Evolutionary conservation across 2,329 filamentous ascomycete species (phyloP).

Genomic region (Amylocarpus encephaloides): DNA sequence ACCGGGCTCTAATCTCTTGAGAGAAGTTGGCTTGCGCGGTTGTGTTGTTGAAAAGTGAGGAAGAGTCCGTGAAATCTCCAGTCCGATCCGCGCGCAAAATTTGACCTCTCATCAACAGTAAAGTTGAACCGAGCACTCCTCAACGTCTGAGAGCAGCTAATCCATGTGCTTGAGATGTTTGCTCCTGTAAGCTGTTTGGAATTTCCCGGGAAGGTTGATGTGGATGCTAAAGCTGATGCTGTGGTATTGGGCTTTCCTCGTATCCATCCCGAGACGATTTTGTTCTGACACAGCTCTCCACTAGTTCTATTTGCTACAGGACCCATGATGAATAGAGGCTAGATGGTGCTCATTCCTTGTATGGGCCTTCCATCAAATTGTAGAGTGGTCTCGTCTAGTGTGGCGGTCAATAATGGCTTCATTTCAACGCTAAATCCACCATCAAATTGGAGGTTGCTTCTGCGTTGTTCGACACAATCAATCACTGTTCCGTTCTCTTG

Average conservation of each 20-base stretch:
- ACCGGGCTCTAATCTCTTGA: background rate
- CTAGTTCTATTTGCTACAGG: too few species aligned
- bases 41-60: constrained; percentile 6
- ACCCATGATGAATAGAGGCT: too few species aligned
- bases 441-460: too few species aligned
- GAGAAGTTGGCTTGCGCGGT: background rate
- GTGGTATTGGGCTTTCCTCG: background rate
- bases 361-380: too few species aligned
- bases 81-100: constrained; percentile 21
- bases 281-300: constrained; percentile 3
- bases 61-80: constrained; percentile 3
- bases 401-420: too few species aligned
- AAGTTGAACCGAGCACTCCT: constrained; percentile 32
- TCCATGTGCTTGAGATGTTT: constrained; percentile 16
- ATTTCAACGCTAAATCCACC: too few species aligned
- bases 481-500: too few species aligned
- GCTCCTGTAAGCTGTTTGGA: background rate
- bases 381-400: too few species aligned
- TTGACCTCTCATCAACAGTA: constrained; percentile 30
- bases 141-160: constrained; percentile 35
- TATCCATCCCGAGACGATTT: constrained; percentile 16
- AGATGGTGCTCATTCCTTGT: too few species aligned
- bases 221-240: background rate
- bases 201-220: background rate
- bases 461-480: too few species aligned